Base-by-base conservation (phyloP, 2,329 filamentous ascomycete genomes). In the Fusarium continuum region DNA sequence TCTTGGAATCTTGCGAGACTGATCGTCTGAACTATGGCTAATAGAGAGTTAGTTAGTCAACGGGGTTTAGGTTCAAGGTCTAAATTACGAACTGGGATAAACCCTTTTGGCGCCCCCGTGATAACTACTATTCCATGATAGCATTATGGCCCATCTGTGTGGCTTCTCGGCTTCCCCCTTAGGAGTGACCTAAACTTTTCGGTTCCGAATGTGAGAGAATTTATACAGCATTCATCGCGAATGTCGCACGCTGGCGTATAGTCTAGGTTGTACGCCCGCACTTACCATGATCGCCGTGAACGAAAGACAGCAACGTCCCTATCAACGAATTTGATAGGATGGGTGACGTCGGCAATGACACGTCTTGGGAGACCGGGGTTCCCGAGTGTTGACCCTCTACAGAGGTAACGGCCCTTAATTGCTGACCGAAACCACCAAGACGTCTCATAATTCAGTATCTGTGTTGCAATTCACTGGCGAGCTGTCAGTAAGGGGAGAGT, bases 331-430 rank as follows among this genome's bases (percentile, higher is more conserved):
- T 36, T 51, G 28, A 40, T 28, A 46, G 43, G 40, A 49, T 28
- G 20, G 48, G 50, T 64, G 67, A 61, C 61, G 50, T 48, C 23
- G 54, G 19, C 44, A 26, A 51, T 54, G 55, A 54, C 46, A 62
- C 55, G 57, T 35, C 26, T 49, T 28, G 36, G 31, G 17, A 13
- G 17, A 26, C 36, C 20, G 19, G 26, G 25, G 28, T 29, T 28
- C 47, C 54, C 4, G 32, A 23, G 20, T 13, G 19, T 36, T 29
- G 19, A 23, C 31, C 36, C 53, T 29, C 9, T 46, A n/a, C n/a
- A n/a, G n/a, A n/a, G n/a, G n/a, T n/a, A 32, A 40, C 23, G n/a
- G 39, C 34, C 31, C 13, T 48, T 28, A 14, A 23, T 47, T 55
- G 48, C 28, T 64, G 17, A 35, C 36, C 17, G 34, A 14, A 25